These are phyloP conservation scores for Penicillium maclennaniae DNA, from an alignment of 495 filamentous ascomycete species.

Conservation along the genomic window DNA sequence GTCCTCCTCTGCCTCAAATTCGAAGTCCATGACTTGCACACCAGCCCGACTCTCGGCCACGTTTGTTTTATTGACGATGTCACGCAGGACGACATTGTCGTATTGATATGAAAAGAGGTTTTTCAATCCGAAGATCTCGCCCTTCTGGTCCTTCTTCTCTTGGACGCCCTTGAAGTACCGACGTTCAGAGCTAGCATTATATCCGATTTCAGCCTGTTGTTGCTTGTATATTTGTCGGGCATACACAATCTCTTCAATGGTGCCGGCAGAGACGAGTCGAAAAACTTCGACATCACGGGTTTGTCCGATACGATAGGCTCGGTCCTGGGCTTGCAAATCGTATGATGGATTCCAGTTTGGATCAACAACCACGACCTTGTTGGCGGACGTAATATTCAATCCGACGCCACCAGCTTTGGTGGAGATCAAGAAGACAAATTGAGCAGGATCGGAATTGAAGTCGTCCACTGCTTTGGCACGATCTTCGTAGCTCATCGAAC, in stretches of 20 bases:
- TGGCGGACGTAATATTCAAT: slow-evolving; percentile 94
- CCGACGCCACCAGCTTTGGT: slow-evolving; percentile 89
- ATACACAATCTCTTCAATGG: slow-evolving; percentile 96
- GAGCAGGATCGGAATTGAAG: slow-evolving; percentile 83
- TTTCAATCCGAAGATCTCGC: slow-evolving; percentile 87
- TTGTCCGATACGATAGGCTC: slow-evolving; percentile 95
- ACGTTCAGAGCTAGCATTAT: slow-evolving; percentile 86
- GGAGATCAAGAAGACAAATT: slow-evolving; percentile 95
- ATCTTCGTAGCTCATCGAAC: slow-evolving; percentile 81
- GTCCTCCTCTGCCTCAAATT: slow-evolving; percentile 60
- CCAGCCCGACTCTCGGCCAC: slow-evolving; percentile 88
- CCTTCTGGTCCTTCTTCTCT: slow-evolving; percentile 73
- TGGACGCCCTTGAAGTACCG: slow-evolving; percentile 96
- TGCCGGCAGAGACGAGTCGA: slow-evolving; percentile 86
- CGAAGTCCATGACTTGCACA: slow-evolving; percentile 70
- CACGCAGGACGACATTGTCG: slow-evolving; percentile 74
- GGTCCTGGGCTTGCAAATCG: slow-evolving; percentile 93
- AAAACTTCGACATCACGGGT: slow-evolving; percentile 93
- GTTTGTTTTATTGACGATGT: slow-evolving; percentile 98
- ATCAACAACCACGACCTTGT: slow-evolving; percentile 97
- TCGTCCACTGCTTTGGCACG: slow-evolving; percentile 74
- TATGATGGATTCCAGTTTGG: slow-evolving; percentile 96
- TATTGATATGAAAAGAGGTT: slow-evolving; percentile 85
- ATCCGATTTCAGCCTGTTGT: slow-evolving; percentile 96
- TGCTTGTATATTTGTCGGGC: slow-evolving; percentile 98